Base-by-base conservation (phyloP, 139 green algal species). In the Chlorella sp. region DNA sequence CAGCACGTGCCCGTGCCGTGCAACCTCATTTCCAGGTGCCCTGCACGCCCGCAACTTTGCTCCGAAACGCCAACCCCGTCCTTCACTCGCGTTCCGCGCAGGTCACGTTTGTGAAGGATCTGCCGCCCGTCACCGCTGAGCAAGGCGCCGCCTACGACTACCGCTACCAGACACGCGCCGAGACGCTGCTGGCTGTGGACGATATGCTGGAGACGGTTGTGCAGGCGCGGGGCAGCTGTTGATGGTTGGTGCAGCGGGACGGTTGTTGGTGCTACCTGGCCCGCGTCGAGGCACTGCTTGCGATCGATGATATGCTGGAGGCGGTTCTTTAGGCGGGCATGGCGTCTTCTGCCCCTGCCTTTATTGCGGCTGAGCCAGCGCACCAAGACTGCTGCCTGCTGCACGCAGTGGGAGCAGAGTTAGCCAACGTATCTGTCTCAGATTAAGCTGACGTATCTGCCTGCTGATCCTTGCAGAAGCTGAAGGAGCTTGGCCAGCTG, bases 161-260 rank as follows among this genome's bases (percentile, higher is more conserved):
- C 28, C 38, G 43, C 22, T 67, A 81, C n/a, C 74, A 81, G 73
- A 22, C 34, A 7, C 72, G 72, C 22, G 72, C 72, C 19, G 72
- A 78, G 43, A 78, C 72, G 26, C 72, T 78, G 72, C 72, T 78
- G 72, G 72, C 72, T 22, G 72, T 78, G 41, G 72, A 78, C 43
- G 72, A 78, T 43, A 58, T 58, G 72, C 24, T 78, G 24, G 72
- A 78, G 41, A 43, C 72, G 9, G 72, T 76, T 8, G 40, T 76
- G 3, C 70, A 73, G 65, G 65, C 24, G 65, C 9, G 16, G 3
- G 11, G 22, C 2, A 2, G 9, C 22, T 40, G 14, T 67, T 17
- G n/a, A n/a, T n/a, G n/a, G n/a, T n/a, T 60, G 9, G 51, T 60
- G 51, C 51, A 60, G 51, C 13, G 22, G 51, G 51, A 16, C 9